Evolutionary conservation across 768 basidiomycete species (phyloP).

Genomic region (Lactarius tabidus): DNA sequence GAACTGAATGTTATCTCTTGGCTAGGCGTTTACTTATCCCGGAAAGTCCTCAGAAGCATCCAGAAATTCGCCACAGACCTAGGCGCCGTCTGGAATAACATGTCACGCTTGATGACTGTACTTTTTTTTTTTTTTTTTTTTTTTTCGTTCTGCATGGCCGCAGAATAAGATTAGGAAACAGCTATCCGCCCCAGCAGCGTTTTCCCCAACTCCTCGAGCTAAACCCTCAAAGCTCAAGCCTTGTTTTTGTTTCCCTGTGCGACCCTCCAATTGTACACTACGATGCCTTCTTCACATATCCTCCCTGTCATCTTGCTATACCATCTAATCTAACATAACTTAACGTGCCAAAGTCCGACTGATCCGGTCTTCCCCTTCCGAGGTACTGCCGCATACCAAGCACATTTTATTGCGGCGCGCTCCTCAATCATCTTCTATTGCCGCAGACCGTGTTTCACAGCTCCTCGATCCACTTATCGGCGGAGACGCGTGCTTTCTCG

Average conservation of each 20-base stretch:
- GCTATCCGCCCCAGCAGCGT: background rate
- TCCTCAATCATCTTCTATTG: background rate
- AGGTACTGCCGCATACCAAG: background rate
- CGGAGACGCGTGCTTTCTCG: background rate
- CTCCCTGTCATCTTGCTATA: background rate
- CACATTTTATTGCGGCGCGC: background rate
- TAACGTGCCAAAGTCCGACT: background rate
- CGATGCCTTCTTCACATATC: background rate
- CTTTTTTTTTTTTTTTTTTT: no score
- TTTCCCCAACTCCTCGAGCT: background rate
- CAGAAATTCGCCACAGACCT: background rate
- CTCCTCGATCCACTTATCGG: background rate
- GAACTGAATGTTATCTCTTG: background rate
- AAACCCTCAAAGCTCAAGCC: background rate
- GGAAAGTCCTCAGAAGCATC: background rate
- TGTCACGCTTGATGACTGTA: background rate
- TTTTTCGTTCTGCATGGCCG: background rate
- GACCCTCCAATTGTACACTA: background rate
- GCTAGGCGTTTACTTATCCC: background rate
- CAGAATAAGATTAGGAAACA: background rate
- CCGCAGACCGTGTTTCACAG: background rate
- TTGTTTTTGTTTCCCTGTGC: background rate
- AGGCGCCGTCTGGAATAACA: background rate
- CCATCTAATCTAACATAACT: background rate
- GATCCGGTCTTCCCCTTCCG: background rate